Percentiles rank a stretch among this genome's conserved stretches.
Evolutionary conservation across 179 eudicot species (phyloP).

Genomic region (Amaranthus tricolor): DNA sequence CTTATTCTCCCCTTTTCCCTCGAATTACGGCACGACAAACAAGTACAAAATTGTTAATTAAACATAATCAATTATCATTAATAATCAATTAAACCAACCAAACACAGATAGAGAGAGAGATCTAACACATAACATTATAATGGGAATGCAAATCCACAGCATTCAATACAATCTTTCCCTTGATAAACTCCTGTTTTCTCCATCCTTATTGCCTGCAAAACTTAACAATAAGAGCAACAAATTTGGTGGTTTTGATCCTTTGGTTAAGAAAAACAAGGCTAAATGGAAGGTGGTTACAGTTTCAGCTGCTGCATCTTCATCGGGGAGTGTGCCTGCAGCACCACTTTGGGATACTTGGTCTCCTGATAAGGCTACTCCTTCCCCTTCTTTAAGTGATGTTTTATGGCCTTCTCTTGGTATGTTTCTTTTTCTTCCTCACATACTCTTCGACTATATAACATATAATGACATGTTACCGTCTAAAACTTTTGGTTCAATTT

Average conservation of each 20-base stretch:
- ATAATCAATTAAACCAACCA: background rate
- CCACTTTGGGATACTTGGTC: slow-evolving; percentile 58
- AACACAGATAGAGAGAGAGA: background rate
- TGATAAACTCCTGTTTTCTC: background rate
- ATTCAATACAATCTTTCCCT: slow-evolving; percentile 4
- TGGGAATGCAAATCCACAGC: slow-evolving; percentile 17
- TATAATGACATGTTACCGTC: too few relatives aligned
- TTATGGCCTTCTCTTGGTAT: slow-evolving; percentile 90
- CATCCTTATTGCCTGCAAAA: background rate
- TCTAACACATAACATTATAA: background rate
- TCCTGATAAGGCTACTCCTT: slow-evolving; percentile 62
- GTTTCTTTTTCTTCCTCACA: background rate
- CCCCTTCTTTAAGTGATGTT: slow-evolving; percentile 70
- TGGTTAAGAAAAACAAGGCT: background rate
- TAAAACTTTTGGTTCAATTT: too few relatives aligned
- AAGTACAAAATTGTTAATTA: background rate
- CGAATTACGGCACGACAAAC: slow-evolving; percentile 1
- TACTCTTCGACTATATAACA: background rate
- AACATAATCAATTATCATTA: background rate
- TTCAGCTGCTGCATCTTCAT: slow-evolving; percentile 27
- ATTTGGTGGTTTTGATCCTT: too few relatives aligned
- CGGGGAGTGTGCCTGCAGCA: slow-evolving; percentile 32
- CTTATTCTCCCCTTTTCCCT: background rate
- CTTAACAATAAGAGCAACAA: too few relatives aligned
- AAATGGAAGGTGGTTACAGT: slow-evolving; percentile 16